A percentile compares a stretch with the other conserved stretches of the same genome.
These are phyloP conservation scores for Crucihimalaya himalaica DNA, from an alignment of 345 rosid genomes.

Conservation along the genomic window DNA sequence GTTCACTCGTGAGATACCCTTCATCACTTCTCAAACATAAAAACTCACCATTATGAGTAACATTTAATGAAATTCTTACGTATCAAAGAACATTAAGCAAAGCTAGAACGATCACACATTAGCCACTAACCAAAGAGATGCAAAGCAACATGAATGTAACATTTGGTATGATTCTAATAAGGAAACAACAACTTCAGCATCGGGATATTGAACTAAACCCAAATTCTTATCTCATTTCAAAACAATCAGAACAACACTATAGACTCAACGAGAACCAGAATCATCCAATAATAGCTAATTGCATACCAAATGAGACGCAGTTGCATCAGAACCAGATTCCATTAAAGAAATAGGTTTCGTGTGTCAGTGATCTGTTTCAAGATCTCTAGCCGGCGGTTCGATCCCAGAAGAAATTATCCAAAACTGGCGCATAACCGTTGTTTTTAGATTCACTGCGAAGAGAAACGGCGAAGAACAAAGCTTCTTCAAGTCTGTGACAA, in stretches of 20 bases:
- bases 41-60: background rate
- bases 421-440: conserved; percentile 25
- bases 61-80: background rate
- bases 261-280: background rate
- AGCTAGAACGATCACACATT: background rate
- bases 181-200: conserved; percentile 1
- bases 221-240: conserved; percentile 1
- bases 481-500: conserved; percentile 13
- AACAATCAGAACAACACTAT: conserved; percentile 23
- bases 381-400: conserved; percentile 35
- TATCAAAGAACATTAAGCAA: background rate
- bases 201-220: conserved; percentile 26
- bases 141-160: background rate
- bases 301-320: conserved; percentile 36
- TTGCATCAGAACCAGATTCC: conserved; percentile 32
- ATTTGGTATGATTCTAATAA: background rate
- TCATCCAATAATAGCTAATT: conserved; percentile 4
- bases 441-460: conserved; percentile 1
- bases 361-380: conserved; percentile 26
- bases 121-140: background rate
- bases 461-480: conserved; percentile 11
- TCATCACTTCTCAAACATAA: background rate
- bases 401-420: conserved; percentile 6
- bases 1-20: too few species aligned
- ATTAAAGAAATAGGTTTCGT: conserved; percentile 15